Conservation (phyloP, 2,329 filamentous ascomycete genomes). For the Cucurbitaria berberidis region DNA sequence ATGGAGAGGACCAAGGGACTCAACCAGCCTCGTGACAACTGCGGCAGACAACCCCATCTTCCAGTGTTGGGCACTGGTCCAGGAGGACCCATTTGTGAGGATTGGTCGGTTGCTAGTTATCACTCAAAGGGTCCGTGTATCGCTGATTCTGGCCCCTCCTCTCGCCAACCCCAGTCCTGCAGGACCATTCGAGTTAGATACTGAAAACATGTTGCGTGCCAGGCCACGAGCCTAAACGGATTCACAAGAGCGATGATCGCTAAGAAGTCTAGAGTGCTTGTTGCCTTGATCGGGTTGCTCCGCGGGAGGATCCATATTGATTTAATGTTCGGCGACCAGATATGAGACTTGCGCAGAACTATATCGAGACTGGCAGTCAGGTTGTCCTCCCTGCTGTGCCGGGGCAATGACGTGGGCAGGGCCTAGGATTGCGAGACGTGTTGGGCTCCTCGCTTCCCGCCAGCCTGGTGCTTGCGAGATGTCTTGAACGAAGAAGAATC, state of each 20-base stretch:
- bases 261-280: neutral
- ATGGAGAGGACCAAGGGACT: conserved; percentile 3
- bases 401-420: conserved; percentile 10
- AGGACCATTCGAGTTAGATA: conserved; percentile 4
- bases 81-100: conserved; percentile 2
- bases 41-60: neutral
- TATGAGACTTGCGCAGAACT: conserved; percentile 7
- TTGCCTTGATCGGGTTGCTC: conserved; percentile 1
- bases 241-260: conserved; percentile 3
- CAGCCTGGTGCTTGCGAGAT: neutral
- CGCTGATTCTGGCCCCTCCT: conserved; percentile 22
- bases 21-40: conserved; percentile 1
- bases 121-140: neutral
- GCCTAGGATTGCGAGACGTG: conserved; percentile 5
- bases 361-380: conserved; percentile 9
- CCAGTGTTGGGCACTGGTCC: neutral
- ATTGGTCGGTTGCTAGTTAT: conserved; percentile 2
- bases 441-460: conserved; percentile 1
- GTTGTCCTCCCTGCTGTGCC: conserved; percentile 9
- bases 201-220: conserved; percentile 6
- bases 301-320: conserved; percentile 2
- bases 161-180: conserved; percentile 31
- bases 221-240: conserved; percentile 7
- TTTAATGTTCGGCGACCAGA: conserved; percentile 14
- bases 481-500: neutral